Conservation (phyloP, 2,329 filamentous ascomycete species). For the Ophiostoma sp. region DNA sequence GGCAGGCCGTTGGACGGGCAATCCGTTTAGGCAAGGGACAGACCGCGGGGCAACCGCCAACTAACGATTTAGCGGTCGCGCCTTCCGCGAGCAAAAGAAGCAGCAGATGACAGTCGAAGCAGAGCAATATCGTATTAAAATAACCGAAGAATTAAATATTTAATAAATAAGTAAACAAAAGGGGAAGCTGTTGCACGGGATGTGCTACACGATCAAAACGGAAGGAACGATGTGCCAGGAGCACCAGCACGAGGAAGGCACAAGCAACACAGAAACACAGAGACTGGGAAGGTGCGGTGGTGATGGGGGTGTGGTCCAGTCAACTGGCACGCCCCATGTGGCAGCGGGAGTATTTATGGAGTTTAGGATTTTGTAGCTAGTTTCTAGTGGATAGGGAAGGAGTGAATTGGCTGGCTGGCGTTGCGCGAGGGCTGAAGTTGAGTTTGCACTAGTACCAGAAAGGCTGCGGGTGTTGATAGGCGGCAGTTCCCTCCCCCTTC, state of each 20-base stretch:
- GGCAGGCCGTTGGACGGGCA: conserved; percentile 18
- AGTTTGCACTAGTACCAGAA: background rate
- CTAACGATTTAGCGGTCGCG: conserved; percentile 18
- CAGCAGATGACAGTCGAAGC: background rate
- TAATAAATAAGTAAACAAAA: background rate
- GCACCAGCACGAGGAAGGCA: conserved; percentile 10
- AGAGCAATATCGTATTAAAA: background rate
- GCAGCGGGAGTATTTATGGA: background rate
- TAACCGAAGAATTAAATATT: background rate
- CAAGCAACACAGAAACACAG: background rate
- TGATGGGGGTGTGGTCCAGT: background rate
- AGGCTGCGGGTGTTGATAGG: background rate
- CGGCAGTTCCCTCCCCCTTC: background rate
- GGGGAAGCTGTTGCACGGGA: conserved; percentile 18
- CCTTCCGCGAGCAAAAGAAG: conserved; percentile 13
- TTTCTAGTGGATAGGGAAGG: conserved; percentile 6
- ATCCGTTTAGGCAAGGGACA: conserved; percentile 12
- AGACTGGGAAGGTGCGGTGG: background rate
- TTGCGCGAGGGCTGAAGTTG: conserved; percentile 8
- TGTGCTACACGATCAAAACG: conserved; percentile 21
- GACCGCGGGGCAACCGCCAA: conserved; percentile 22
- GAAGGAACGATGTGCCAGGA: conserved; percentile 19
- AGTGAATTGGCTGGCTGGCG: conserved; percentile 12
- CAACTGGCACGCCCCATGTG: conserved; percentile 8
- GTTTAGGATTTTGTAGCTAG: background rate